Evolutionary conservation across 345 rosid genomes (phyloP).

Genomic region (Eucalyptus tenuipes): DNA sequence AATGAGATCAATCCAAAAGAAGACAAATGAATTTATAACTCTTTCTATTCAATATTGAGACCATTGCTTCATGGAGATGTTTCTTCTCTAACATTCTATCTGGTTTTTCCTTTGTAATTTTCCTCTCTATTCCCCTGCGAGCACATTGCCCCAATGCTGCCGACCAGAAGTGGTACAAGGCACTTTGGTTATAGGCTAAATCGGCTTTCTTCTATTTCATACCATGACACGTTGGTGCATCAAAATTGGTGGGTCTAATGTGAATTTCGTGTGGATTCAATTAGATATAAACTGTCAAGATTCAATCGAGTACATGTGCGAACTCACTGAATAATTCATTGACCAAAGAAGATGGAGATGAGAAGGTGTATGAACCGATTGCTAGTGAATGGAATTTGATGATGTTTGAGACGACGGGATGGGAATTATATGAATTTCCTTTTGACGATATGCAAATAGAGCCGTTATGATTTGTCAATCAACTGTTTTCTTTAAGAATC

Average conservation of each 20-base stretch:
- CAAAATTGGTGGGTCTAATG: background rate
- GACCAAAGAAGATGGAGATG: no score
- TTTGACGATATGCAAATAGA: background rate
- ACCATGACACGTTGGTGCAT: background rate
- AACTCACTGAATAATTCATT: no score
- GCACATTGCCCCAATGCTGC: background rate
- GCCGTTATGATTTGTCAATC: background rate
- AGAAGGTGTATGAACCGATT: no score
- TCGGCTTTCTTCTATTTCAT: no score
- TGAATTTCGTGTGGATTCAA: background rate
- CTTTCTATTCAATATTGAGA: background rate
- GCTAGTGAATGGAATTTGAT: background rate
- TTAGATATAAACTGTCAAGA: background rate
- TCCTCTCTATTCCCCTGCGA: background rate
- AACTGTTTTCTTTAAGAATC: background rate
- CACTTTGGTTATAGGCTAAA: no score
- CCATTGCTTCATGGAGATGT: background rate
- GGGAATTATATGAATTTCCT: background rate
- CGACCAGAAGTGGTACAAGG: background rate
- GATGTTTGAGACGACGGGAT: background rate
- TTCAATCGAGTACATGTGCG: background rate
- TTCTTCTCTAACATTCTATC: background rate
- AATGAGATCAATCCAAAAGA: background rate
- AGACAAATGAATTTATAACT: background rate
- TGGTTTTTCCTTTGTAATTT: background rate